Evolutionary conservation across 345 rosid genomes (phyloP).

Genomic region (Draba incana): DNA sequence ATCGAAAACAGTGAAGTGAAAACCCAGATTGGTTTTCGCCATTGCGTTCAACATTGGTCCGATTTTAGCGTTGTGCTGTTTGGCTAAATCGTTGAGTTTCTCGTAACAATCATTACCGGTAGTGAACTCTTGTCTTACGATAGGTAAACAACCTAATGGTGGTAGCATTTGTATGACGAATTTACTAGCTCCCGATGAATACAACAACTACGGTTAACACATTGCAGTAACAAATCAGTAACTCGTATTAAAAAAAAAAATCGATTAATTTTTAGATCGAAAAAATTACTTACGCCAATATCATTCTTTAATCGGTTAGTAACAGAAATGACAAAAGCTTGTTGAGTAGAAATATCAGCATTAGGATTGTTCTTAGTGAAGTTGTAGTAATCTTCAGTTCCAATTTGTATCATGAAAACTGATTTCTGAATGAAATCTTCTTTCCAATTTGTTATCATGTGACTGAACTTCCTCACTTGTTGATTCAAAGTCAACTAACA

Average conservation of each 20-base stretch:
- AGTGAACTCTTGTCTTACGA: slow-evolving; percentile 9
- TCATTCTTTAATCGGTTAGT: slow-evolving; percentile 10
- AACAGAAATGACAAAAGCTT: slow-evolving; percentile 29
- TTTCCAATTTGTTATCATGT: slow-evolving; percentile 32
- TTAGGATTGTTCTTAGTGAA: slow-evolving; percentile 21
- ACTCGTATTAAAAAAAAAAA: not conserved
- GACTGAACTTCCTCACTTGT: slow-evolving; percentile 23
- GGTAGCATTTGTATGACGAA: slow-evolving; percentile 30
- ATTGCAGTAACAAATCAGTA: not conserved
- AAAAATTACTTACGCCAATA: slow-evolving; percentile 14
- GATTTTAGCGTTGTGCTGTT: slow-evolving; percentile 40
- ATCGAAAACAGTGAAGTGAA: slow-evolving; percentile 44
- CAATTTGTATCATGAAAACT: slow-evolving; percentile 34
- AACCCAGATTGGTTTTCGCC: slow-evolving; percentile 19
- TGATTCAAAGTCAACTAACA: slow-evolving; percentile 29
- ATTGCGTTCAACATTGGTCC: slow-evolving; percentile 23
- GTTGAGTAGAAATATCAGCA: slow-evolving; percentile 33
- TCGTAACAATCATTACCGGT: slow-evolving; percentile 24
- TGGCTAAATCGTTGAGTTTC: slow-evolving; percentile 30
- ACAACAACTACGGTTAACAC: slow-evolving; percentile 27
- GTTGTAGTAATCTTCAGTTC: slow-evolving; percentile 32
- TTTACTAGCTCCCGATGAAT: slow-evolving; percentile 44
- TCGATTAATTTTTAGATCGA: not conserved
- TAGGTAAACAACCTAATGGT: slow-evolving; percentile 48
- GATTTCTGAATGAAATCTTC: slow-evolving; percentile 2